Base-by-base conservation (phyloP, 768 basidiomycete species). In the Kwoniella europaea region DNA sequence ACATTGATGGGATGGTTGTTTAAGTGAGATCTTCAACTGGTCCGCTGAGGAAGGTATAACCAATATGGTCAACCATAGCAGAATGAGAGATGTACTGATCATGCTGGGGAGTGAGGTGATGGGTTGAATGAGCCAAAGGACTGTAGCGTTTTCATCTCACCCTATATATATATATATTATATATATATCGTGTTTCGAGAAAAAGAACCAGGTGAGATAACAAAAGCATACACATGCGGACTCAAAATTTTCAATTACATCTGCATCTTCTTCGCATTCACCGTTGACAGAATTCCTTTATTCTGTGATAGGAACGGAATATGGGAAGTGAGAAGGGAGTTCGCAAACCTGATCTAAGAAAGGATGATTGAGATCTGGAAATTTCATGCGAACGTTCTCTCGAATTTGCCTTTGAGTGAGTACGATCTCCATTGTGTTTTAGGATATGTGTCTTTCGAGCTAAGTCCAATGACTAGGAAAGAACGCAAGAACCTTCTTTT, bases 1-100 rank as follows among this genome's bases (percentile, higher is more conserved):
- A 52, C 65, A 67, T 24, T 67, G 27, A 20, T 41, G 27, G 10
- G 35, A n/a, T 22, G 65, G 65, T 29, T 20, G 43, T 35, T 59
- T 18, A 27, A 59, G 24, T 10, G 27, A 35, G 15, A 67, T 44
- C 29, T 59, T 18, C 15, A 67, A 44, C 4, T 50, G 20, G 20
- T 58, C 56, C 5, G 65, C 56, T 46, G 27, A 18, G 24, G 20
- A 6, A 24, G 5, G 2, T 58, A 18, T 20, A 15, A 46, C 12
- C n/a, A 59, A 10, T 44, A 56, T 2, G 42, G 54, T 29, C 10
- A 67, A 24, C 43, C 29, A 56, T n/a, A 44, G 16, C 10, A 57
- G 27, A 57, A 10, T 9, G n/a, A 55, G 5, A 2, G 13, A 22
- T 20, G 3, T 16, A 20, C 59, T 16, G n/a, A n/a, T 10, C 59